Conservation (phyloP, 805 yeast species). For the Ogataea sp. region DNA sequence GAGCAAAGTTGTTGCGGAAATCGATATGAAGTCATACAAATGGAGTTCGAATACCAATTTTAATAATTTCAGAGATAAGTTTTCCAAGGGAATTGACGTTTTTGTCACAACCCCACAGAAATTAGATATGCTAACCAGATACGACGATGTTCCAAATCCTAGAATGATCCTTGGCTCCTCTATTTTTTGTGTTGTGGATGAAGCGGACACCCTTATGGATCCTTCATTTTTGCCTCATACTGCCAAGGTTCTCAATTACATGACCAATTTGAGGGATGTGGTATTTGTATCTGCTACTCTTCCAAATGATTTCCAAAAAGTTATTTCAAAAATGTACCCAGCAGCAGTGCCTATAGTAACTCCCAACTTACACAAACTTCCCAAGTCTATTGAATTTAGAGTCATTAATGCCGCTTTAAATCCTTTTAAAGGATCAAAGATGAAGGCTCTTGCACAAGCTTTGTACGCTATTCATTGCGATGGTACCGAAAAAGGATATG, state of each 20-base stretch:
- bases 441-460: constrained; percentile 82
- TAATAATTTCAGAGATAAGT: constrained; percentile 37
- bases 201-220: constrained; percentile 90
- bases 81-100: constrained; percentile 58
- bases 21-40: constrained; percentile 41
- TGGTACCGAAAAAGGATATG: constrained; percentile 67
- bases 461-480: constrained; percentile 79
- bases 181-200: constrained; percentile 70
- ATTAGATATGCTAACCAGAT: constrained; percentile 28
- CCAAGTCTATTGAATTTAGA: constrained; percentile 62
- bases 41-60: constrained; percentile 61
- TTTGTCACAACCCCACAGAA: constrained; percentile 83
- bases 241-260: constrained; percentile 38
- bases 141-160: constrained; percentile 22
- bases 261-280: constrained; percentile 49
- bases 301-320: constrained; percentile 65
- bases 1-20: constrained; percentile 20
- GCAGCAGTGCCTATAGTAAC: constrained; percentile 60
- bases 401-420: constrained; percentile 67
- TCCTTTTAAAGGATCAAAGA: constrained; percentile 80
- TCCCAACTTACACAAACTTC: constrained; percentile 80
- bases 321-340: constrained; percentile 56
- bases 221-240: constrained; percentile 68
- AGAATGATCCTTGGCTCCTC: constrained; percentile 36
- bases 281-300: constrained; percentile 88